A percentile compares a stretch with the other conserved stretches of the same genome.
Conservation (phyloP, 352 stramenopile species). For the Halophytophthora polymorphica region DNA sequence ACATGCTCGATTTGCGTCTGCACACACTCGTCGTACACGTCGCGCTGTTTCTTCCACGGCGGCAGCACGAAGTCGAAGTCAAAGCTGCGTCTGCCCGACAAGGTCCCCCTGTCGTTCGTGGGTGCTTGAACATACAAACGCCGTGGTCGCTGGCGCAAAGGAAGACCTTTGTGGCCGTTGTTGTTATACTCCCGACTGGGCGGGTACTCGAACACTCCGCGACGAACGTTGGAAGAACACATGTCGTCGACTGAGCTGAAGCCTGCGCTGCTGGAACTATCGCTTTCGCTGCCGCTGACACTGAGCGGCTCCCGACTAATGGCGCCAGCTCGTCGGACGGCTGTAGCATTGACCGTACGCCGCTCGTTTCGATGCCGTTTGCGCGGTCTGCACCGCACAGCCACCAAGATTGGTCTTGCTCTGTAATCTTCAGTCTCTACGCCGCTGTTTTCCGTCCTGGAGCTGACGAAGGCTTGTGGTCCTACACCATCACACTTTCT, state of each 20-base stretch:
- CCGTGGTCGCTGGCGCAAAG: slow-evolving; percentile 20
- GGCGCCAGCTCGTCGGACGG: slow-evolving; percentile 1
- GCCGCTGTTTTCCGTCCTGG: background rate
- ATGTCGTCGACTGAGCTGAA: background rate
- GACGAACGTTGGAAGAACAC: slow-evolving; percentile 14
- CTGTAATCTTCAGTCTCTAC: slow-evolving; percentile 2
- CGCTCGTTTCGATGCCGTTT: slow-evolving; percentile 12
- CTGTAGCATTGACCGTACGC: slow-evolving; percentile 6
- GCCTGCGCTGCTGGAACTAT: slow-evolving; percentile 9
- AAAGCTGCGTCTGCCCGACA: slow-evolving; percentile 38
- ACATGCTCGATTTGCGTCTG: slow-evolving; percentile 38
- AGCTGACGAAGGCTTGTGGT: too few species aligned
- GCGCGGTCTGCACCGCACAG: slow-evolving; percentile 49
- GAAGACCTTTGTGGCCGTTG: slow-evolving; percentile 10
- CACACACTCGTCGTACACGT: slow-evolving; percentile 50
- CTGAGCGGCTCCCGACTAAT: slow-evolving; percentile 2
- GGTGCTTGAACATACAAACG: slow-evolving; percentile 25
- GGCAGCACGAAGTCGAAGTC: slow-evolving; percentile 68
- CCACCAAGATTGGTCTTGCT: slow-evolving; percentile 43
- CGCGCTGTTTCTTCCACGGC: slow-evolving; percentile 39
- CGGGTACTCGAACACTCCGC: slow-evolving; percentile 29
- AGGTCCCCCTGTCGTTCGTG: slow-evolving; percentile 1
- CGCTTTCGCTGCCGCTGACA: slow-evolving; percentile 10
- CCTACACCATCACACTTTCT: too few species aligned
- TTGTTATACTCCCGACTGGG: slow-evolving; percentile 8